Evolutionary conservation across 352 stramenopile species (phyloP), one percentile per base, ranked within the genome.

Genomic region (Globisporangium perplexum): DNA sequence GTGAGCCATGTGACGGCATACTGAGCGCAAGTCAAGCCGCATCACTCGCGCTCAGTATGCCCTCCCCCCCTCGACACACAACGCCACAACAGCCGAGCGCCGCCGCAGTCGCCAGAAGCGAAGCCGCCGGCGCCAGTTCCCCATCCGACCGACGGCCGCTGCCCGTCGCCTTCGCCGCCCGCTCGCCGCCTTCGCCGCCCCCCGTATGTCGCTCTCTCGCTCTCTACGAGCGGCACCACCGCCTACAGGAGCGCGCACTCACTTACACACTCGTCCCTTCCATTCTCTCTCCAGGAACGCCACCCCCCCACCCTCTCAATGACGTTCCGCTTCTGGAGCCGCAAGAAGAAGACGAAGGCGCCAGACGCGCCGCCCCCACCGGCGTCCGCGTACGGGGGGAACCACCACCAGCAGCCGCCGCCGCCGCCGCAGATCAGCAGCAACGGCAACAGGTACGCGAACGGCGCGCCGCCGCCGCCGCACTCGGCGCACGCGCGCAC

Each of bases 251-350:
- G n/a, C n/a, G n/a, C n/a, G n/a, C n/a, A n/a, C n/a, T n/a, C n/a
- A n/a, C n/a, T n/a, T n/a, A n/a, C n/a, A n/a, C n/a, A n/a, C n/a
- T n/a, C n/a, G n/a, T n/a, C n/a, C n/a, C n/a, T n/a, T n/a, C n/a
- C n/a, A n/a, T 18, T 15, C 38, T 22, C 38, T 23, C 38, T 23
- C 38, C 1, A n/a, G n/a, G n/a, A n/a, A n/a, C n/a, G n/a, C n/a
- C n/a, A n/a, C n/a, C 20, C 0, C 12, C 41, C 11, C 2, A 17
- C 33, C 11, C 33, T 7, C 12, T 17, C 8, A 52, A 88, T 90
- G 77, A 79, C 71, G 54, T 88, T 91, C 55, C 69, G 67, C 22
- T 91, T 91, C 55, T 91, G 76, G 66, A 72, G 74, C 24, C 78
- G 81, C 51, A 89, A 87, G 57, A 91, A 91, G 72, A 85, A 63